Percentiles rank a stretch among this genome's conserved stretches.
These are phyloP conservation scores for Colletotrichum shisoi DNA, from an alignment of 2,329 filamentous ascomycete species.

Conservation along the genomic window DNA sequence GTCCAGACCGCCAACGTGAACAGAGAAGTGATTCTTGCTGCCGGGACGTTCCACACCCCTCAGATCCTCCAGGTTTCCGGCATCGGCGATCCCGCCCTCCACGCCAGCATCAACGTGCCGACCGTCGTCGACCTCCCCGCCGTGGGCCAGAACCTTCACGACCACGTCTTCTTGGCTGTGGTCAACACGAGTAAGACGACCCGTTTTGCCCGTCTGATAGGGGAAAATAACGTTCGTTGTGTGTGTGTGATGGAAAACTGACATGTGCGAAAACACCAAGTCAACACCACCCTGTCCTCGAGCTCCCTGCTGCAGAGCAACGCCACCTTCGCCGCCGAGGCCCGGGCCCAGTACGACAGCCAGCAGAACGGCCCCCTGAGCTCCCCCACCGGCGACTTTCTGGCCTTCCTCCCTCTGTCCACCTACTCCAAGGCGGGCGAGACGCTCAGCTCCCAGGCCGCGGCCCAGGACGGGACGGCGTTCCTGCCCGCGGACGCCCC, in stretches of 20 bases:
- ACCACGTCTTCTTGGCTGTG: constrained; percentile 33
- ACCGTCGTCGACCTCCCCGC: constrained; percentile 37
- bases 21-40: constrained; percentile 54
- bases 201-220: no score
- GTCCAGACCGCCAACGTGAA: constrained; percentile 28
- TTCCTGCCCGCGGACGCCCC: constrained; percentile 49
- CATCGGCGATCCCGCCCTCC: constrained; percentile 48
- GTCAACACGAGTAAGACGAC: constrained; percentile 30
- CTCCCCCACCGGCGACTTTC: constrained; percentile 42
- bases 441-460: constrained; percentile 45
- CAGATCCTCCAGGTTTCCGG: constrained; percentile 61
- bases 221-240: no score
- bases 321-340: constrained; percentile 47
- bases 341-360: constrained; percentile 46
- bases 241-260: background rate
- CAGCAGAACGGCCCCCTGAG: constrained; percentile 46
- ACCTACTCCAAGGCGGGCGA: constrained; percentile 44
- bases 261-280: constrained; percentile 3
- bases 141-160: constrained; percentile 40
- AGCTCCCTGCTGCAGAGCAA: constrained; percentile 44
- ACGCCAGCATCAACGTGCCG: constrained; percentile 30
- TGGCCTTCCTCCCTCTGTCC: constrained; percentile 40
- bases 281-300: constrained; percentile 32
- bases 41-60: constrained; percentile 53
- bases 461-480: constrained; percentile 46